phyloP scores from a whole-genome alignment of 768 basidiomycete species.

The Psilocybe cyanescens region DNA sequence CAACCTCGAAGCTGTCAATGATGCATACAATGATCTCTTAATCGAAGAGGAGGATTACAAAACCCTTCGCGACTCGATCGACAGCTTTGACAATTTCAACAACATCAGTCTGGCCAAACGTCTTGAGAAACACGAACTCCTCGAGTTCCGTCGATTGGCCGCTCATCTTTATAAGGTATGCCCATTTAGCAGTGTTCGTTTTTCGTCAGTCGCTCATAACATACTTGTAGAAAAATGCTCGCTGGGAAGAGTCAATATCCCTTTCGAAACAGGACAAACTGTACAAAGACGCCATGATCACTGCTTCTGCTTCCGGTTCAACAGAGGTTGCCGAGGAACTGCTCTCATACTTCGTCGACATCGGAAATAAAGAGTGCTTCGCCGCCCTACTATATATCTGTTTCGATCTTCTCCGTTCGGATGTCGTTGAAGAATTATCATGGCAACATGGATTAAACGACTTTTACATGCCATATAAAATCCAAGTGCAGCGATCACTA shows the following conservation, averaged over 20 bases:
- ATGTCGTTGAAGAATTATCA: conserved; percentile 91
- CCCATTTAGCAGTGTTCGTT: background rate
- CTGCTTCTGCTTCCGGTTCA: conserved; percentile 83
- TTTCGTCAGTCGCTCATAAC: background rate
- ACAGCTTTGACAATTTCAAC: conserved; percentile 99
- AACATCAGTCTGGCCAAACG: conserved; percentile 84
- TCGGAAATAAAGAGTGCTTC: conserved; percentile 99
- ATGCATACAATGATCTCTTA: conserved; percentile 96
- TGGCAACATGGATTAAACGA: conserved; percentile 97
- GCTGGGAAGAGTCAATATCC: conserved; percentile 96
- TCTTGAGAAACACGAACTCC: conserved; percentile 86
- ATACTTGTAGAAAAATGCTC: conserved; percentile 77
- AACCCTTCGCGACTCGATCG: conserved; percentile 95
- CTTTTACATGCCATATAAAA: conserved; percentile 96
- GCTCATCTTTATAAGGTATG: conserved; percentile 93
- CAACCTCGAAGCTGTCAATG: conserved; percentile 96
- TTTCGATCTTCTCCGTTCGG: conserved; percentile 94
- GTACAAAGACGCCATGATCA: conserved; percentile 96
- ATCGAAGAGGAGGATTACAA: conserved; percentile 99
- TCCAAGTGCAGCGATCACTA: conserved; percentile 83
- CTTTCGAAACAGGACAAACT: conserved; percentile 96
- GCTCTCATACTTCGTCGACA: conserved; percentile 95
- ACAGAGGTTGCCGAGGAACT: conserved; percentile 94
- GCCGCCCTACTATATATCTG: conserved; percentile 88
- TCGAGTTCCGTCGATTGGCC: conserved; percentile 95